Base-by-base conservation (phyloP, 495 filamentous ascomycete species). In the Trichoderma asperelloides region DNA sequence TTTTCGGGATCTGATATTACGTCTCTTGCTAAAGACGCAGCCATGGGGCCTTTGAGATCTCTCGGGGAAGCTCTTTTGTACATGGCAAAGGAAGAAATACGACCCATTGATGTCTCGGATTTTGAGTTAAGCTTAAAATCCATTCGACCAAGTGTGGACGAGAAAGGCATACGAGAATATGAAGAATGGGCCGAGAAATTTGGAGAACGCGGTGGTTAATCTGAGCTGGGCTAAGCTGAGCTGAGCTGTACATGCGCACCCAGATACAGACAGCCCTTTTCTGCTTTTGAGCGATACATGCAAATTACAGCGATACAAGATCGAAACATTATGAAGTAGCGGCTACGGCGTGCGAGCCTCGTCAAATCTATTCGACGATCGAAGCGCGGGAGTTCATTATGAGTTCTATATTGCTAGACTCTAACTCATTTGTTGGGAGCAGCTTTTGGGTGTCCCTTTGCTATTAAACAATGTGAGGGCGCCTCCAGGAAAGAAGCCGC, bases 1-100 rank as follows among this genome's bases (percentile, higher is more conserved):
- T 99, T 96, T 80, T 96, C 92, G 43, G 96, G 95, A 68, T 96
- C 92, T 3, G 95, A 99, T 74, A 96, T 99, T 66, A 99, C 95
- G 12, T 95, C 95, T 7, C 79, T 99, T 28, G 96, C 95, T 11
- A 99, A 99, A 77, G 95, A 99, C 74, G 95, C 95, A 12, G 95
- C 95, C 28, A 99, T 99, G 95, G 96, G 95, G 0, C 95, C 96
- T 11, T 83, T 99, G 16, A 88, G 96, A 23, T 93, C 90, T 66
- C 81, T 99, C 2, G 95, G 95, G 25, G 96, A 98, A 74, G 90
- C 90, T 21, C 80, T 99, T 47, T 81, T 99, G 28, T 86, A 91
- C 69, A 97, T 93, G 79, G 88, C 88, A 4, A 95, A 92, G 85
- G 95, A 98, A 67, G 88, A 98, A 67, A 97, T 99, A 72, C 84